A percentile compares a stretch with the other conserved stretches of the same genome.
Evolutionary conservation across 805 yeast species (phyloP).

Genomic region (Scheffersomyces lignosus): DNA sequence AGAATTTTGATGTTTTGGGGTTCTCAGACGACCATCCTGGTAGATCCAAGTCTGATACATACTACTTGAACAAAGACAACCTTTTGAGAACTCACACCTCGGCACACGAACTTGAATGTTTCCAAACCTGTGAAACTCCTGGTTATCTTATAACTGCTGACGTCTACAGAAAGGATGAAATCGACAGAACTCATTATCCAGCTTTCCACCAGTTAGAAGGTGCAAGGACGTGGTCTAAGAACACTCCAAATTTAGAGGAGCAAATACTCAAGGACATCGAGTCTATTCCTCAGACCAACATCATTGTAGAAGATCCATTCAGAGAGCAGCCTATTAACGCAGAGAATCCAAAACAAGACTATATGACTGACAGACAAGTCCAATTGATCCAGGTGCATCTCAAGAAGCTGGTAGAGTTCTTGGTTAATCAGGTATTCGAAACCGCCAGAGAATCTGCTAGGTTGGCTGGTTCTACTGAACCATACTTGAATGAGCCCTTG

Average conservation of each 20-base stretch:
- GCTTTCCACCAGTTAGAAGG: conserved; percentile 99
- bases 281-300: conserved; percentile 62
- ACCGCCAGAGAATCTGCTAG: conserved; percentile 64
- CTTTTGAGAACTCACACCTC: conserved; percentile 92
- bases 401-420: conserved; percentile 79
- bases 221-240: conserved; percentile 77
- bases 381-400: conserved; percentile 72
- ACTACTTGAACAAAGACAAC: conserved; percentile 73
- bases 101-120: conserved; percentile 92
- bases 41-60: conserved; percentile 87
- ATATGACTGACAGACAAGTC: conserved; percentile 70
- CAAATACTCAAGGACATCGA: conserved; percentile 52
- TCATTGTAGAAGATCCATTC: conserved; percentile 75
- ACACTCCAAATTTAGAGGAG: conserved; percentile 44
- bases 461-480: conserved; percentile 56
- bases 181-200: conserved; percentile 94
- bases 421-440: conserved; percentile 81
- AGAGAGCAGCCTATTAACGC: conserved; percentile 46
- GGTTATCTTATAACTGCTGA: conserved; percentile 95
- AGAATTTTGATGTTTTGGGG: conserved; percentile 90
- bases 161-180: conserved; percentile 93
- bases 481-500: conserved; percentile 69
- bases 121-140: conserved; percentile 61
- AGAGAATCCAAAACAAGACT: conserved; percentile 77
- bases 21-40: conserved; percentile 94